These are phyloP conservation scores for Populus hybrid DNA, from an alignment of 441 rosid genomes.

Conservation along the genomic window DNA sequence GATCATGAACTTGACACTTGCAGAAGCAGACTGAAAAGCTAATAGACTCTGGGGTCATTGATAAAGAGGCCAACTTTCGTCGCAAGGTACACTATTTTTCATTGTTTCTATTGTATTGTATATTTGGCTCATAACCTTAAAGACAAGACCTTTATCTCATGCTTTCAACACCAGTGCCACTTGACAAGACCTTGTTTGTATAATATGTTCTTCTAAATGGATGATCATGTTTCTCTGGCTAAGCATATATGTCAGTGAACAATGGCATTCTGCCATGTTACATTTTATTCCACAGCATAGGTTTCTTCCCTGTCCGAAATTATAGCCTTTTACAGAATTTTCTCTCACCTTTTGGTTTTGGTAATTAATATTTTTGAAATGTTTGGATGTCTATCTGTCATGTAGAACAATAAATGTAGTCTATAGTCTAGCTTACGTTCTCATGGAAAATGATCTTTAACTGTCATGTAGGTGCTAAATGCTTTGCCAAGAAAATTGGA, in stretches of 20 bases:
- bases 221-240: neutral
- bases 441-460: neutral
- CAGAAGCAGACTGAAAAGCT: conserved; percentile 46
- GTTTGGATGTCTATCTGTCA: neutral
- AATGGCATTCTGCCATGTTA: neutral
- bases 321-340: neutral
- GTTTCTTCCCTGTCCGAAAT: neutral
- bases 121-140: neutral
- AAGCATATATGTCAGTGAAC: neutral
- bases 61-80: conserved; percentile 49
- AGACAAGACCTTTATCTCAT: conserved; percentile 11
- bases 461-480: neutral
- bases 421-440: neutral
- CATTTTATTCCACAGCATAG: neutral
- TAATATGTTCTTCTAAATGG: no score
- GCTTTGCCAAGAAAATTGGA: neutral
- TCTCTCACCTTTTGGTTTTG: neutral
- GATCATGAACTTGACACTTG: conserved; percentile 23
- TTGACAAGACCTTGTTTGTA: conserved; percentile 1
- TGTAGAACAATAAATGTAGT: neutral
- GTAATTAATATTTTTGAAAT: neutral
- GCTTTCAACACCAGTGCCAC: neutral
- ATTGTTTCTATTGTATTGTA: conserved; percentile 1
- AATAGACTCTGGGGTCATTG: conserved; percentile 24
- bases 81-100: conserved; percentile 45